phyloP scores from a whole-genome alignment of 176 grass and related monocot species.

The Carex parvula region DNA sequence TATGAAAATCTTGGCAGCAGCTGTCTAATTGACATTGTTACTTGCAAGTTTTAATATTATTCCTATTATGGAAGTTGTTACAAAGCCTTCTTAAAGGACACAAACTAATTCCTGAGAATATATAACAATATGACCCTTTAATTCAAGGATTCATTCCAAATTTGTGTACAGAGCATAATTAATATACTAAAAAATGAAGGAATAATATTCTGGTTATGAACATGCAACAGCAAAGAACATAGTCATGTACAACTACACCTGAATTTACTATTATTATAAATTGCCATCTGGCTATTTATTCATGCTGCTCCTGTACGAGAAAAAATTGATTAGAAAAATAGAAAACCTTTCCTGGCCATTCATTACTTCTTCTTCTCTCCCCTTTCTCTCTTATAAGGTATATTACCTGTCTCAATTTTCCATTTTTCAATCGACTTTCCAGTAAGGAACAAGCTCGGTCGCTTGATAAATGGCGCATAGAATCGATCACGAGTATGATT shows the following conservation, averaged over 20 bases:
- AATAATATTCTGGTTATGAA: conserved; percentile 13
- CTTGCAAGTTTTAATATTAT: neutral
- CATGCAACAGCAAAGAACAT: conserved; percentile 22
- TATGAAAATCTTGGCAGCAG: too few species aligned
- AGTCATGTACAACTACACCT: neutral
- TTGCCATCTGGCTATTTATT: conserved; percentile 16
- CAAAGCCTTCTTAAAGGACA: neutral
- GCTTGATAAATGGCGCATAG: conserved; percentile 16
- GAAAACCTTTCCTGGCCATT: conserved; percentile 18
- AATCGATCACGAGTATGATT: conserved; percentile 30
- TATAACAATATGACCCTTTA: too few species aligned
- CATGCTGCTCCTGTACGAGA: neutral
- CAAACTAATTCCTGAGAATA: neutral
- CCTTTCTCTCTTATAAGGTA: conserved; percentile 15
- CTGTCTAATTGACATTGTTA: neutral
- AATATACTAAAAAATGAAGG: neutral
- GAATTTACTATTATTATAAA: conserved; percentile 29
- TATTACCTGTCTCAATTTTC: conserved; percentile 2
- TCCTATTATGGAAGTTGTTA: neutral
- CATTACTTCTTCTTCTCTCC: neutral
- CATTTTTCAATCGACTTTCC: conserved; percentile 22
- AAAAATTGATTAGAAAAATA: conserved; percentile 19
- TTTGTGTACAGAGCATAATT: neutral
- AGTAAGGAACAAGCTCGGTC: neutral
- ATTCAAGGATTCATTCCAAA: neutral